phyloP scores from a whole-genome alignment of 331 rosid species.

The Stylosanthes scabra region DNA sequence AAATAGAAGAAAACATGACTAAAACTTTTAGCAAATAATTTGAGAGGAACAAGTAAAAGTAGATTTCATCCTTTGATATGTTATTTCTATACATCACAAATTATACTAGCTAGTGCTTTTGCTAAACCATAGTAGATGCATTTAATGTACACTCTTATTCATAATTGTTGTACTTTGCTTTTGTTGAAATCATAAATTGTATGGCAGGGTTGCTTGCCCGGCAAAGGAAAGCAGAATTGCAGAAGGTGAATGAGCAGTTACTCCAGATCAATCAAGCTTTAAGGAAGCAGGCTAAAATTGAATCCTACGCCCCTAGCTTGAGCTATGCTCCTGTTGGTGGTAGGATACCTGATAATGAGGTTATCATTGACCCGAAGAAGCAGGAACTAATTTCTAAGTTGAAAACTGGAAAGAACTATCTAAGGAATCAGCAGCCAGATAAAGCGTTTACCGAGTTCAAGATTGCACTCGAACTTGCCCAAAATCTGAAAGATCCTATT shows the following conservation, averaged over 20 bases:
- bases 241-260: slow-evolving; percentile 84
- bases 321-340: slow-evolving; percentile 91
- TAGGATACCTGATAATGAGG: slow-evolving; percentile 72
- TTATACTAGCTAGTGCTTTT: slow-evolving; percentile 15
- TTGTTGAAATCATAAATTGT: slow-evolving; percentile 24
- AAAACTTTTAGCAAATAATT: not conserved
- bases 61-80: slow-evolving; percentile 6
- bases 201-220: slow-evolving; percentile 88
- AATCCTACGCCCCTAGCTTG: slow-evolving; percentile 93
- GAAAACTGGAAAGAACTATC: slow-evolving; percentile 83
- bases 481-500: slow-evolving; percentile 68
- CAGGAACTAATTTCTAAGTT: slow-evolving; percentile 81
- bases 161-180: slow-evolving; percentile 4
- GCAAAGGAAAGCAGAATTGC: slow-evolving; percentile 85
- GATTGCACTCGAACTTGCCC: slow-evolving; percentile 82
- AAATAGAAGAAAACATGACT: not conserved
- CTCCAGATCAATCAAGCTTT: slow-evolving; percentile 88
- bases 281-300: slow-evolving; percentile 95
- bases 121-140: not conserved
- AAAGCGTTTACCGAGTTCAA: slow-evolving; percentile 77
- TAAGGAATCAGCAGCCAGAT: slow-evolving; percentile 86
- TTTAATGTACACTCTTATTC: slow-evolving; percentile 7
- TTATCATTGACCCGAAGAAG: slow-evolving; percentile 81
- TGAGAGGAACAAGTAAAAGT: not conserved
- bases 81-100: slow-evolving; percentile 15